phyloP scores from a whole-genome alignment of 495 filamentous ascomycete genomes.

The Pyronema domesticum region DNA sequence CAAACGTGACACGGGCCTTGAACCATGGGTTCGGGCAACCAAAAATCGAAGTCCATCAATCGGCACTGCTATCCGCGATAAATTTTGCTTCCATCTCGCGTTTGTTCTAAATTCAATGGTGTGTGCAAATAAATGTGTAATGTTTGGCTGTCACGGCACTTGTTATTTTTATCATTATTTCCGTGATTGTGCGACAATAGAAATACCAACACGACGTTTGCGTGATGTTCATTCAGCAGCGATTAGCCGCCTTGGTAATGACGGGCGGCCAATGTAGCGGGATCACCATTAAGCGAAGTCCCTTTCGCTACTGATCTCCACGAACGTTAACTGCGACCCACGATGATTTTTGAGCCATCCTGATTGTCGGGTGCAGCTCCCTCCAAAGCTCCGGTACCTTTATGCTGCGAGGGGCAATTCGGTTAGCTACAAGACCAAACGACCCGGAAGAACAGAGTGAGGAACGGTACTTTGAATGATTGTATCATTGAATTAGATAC shows the following conservation, averaged over 20 bases:
- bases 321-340: neutral
- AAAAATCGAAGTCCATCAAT: neutral
- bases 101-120: neutral
- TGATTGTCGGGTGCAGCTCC: neutral
- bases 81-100: too few species aligned
- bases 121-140: neutral
- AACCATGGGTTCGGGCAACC: neutral
- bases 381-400: neutral
- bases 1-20: neutral
- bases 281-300: neutral
- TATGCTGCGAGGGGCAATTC: neutral
- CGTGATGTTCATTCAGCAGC: neutral
- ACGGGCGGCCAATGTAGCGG: neutral
- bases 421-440: neutral
- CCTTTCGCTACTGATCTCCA: slow-evolving; percentile 1
- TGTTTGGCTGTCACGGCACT: neutral
- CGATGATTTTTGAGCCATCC: neutral
- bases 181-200: neutral
- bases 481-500: neutral
- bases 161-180: neutral
- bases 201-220: neutral
- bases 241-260: neutral
- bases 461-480: neutral
- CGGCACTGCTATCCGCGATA: neutral
- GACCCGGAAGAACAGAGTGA: neutral